Percentiles rank a stretch among this genome's conserved stretches.
Conservation (phyloP, 805 yeast genomes). For the Danielia reshetovae region DNA sequence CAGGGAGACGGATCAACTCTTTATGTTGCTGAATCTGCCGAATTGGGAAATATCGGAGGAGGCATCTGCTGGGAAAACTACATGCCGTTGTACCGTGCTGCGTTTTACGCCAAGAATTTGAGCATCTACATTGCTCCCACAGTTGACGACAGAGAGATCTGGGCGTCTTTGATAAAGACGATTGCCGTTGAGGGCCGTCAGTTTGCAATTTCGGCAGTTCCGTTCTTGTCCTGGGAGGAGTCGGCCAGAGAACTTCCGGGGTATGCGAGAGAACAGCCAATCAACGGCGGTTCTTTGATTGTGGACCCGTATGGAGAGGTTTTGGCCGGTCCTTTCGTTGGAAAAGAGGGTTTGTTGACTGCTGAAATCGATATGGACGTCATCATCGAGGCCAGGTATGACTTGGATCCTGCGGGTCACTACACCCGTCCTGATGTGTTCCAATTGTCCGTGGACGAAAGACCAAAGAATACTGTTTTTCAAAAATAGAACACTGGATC, state of each 20-base stretch:
- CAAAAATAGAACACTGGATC: no score
- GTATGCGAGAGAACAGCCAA: constrained; percentile 23
- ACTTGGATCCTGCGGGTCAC: constrained; percentile 42
- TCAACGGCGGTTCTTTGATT: constrained; percentile 29
- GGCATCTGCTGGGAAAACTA: constrained; percentile 48
- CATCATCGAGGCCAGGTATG: constrained; percentile 37
- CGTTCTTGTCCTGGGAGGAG: constrained; percentile 29
- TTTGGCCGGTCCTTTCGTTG: constrained; percentile 32
- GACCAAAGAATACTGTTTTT: constrained; percentile 9
- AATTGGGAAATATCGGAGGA: constrained; percentile 36
- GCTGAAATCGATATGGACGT: constrained; percentile 39
- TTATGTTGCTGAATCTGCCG: constrained; percentile 29
- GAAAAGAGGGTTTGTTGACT: constrained; percentile 36
- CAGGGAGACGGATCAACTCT: constrained; percentile 46
- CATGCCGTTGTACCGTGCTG: constrained; percentile 37
- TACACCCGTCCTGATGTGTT: constrained; percentile 39
- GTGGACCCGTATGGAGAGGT: constrained; percentile 37
- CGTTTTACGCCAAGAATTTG: constrained; percentile 41
- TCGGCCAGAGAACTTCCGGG: constrained; percentile 20
- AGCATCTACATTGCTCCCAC: constrained; percentile 41
- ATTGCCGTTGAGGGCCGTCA: constrained; percentile 38
- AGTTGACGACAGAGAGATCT: constrained; percentile 40
- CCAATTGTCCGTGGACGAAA: constrained; percentile 38
- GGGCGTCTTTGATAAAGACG: constrained; percentile 40
- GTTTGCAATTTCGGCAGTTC: constrained; percentile 39